Evolutionary conservation across 2,329 filamentous ascomycete genomes (phyloP).

Genomic region (Microdochium nivale): DNA sequence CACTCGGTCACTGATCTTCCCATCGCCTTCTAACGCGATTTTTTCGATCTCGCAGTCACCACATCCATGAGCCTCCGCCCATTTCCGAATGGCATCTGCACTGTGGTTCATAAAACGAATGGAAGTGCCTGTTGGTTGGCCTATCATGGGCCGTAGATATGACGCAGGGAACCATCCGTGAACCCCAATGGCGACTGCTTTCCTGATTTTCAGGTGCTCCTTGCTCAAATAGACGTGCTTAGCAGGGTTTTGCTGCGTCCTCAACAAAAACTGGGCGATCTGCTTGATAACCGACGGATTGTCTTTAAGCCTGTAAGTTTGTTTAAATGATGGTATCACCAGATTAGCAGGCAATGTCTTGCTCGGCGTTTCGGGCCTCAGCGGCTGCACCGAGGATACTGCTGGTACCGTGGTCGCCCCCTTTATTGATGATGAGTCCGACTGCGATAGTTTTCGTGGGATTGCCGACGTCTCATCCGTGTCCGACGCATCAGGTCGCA

Average conservation of each 20-base stretch:
- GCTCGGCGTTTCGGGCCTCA: constrained; percentile 16
- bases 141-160: constrained; percentile 80
- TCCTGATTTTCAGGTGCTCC: constrained; percentile 65
- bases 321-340: constrained; percentile 59
- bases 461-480: constrained; percentile 27
- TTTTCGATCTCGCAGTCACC: constrained; percentile 79
- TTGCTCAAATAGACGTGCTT: constrained; percentile 67
- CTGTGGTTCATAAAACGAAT: constrained; percentile 85
- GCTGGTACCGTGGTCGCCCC: not conserved
- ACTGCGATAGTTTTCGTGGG: constrained; percentile 22
- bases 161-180: constrained; percentile 90
- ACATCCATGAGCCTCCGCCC: constrained; percentile 68
- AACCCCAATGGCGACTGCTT: constrained; percentile 85
- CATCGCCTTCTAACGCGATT: constrained; percentile 89
- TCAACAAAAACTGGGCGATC: constrained; percentile 48
- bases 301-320: constrained; percentile 58
- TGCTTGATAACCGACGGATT: constrained; percentile 65
- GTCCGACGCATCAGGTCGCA: constrained; percentile 39
- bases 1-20: constrained; percentile 81
- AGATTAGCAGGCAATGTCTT: constrained; percentile 47
- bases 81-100: constrained; percentile 73
- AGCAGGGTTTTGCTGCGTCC: constrained; percentile 44
- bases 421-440: constrained; percentile 9
- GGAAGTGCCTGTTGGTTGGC: constrained; percentile 91
- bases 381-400: not conserved